Conservation (phyloP, 2,329 filamentous ascomycete genomes). For the Colletotrichum aenigma region DNA sequence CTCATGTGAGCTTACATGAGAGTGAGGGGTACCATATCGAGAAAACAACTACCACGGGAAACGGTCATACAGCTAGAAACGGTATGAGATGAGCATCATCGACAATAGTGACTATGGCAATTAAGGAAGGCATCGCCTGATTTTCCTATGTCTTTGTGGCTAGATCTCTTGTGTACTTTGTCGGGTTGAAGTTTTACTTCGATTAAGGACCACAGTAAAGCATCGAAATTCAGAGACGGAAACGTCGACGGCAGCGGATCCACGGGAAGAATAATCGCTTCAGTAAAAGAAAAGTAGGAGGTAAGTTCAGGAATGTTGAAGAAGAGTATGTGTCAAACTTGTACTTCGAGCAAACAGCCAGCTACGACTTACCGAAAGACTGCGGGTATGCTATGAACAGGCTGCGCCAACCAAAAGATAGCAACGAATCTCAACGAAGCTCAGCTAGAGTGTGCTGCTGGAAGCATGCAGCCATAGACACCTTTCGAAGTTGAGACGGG, state of each 20-base stretch:
- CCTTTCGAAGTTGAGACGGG: not conserved
- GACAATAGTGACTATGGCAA: not conserved
- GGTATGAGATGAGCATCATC: not conserved
- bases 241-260: no score
- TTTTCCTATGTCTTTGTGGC: not conserved
- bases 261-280: no score
- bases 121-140: not conserved
- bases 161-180: not conserved
- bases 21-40: not conserved
- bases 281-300: no score
- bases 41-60: not conserved
- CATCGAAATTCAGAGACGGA: no score
- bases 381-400: not conserved
- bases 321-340: not conserved
- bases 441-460: fast-evolving
- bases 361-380: not conserved
- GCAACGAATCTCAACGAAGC: not conserved
- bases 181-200: not conserved
- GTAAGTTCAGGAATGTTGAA: no score
- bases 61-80: not conserved
- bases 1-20: not conserved
- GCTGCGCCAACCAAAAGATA: not conserved
- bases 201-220: not conserved
- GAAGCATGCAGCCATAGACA: not conserved
- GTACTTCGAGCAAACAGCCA: not conserved